Base-by-base conservation (phyloP, 768 basidiomycete genomes). In the Leccinum fibrillosum region DNA sequence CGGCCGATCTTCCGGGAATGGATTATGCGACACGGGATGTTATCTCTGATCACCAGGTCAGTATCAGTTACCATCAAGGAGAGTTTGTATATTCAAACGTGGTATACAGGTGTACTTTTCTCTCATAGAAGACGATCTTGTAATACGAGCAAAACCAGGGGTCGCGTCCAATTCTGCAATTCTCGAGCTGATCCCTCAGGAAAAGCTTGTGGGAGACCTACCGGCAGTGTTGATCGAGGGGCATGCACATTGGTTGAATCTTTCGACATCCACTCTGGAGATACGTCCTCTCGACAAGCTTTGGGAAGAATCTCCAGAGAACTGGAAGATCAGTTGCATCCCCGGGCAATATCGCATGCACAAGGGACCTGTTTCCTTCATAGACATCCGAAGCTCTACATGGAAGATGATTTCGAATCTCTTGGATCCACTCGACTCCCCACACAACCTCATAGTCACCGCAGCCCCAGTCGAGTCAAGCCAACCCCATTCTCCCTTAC, bases 161-260 rank as follows among this genome's bases (percentile, higher is more conserved):
- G 8, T 15, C 25, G 12, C 25, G 3, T 25, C 21, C 25, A 48
- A 26, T 10, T 48, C 25, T 23, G 25, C 25, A 48, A 48, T 48
- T 17, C 13, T 23, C 10, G 47, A 48, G 15, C 15, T 48, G 0
- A 58, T 74, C 35, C 69, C 74, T 12, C 64, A 53, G 4, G 49
- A 62, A 9, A 64, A 49, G 42, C 35, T 74, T 6, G 15, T 9
- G 2, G 60, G 56, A 2, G 75, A 76, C 54, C 12, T 75, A 9
- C 74, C 74, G 0, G 48, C 13, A 0, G 54, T 62, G 0, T 34
- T 75, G 21, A 56, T 76, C 1, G 39, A 56, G 10, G 63, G 52
- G 1, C 62, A 69, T 26, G 63, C 48, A 23, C 75, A 73, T 50
- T 75, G 74, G 74, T 45, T 75, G 19, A 61, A 75, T n/a, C 45